These are phyloP conservation scores for Mucor sp. DNA, from an alignment of 371 early-diverging fungal species.

Conservation along the genomic window DNA sequence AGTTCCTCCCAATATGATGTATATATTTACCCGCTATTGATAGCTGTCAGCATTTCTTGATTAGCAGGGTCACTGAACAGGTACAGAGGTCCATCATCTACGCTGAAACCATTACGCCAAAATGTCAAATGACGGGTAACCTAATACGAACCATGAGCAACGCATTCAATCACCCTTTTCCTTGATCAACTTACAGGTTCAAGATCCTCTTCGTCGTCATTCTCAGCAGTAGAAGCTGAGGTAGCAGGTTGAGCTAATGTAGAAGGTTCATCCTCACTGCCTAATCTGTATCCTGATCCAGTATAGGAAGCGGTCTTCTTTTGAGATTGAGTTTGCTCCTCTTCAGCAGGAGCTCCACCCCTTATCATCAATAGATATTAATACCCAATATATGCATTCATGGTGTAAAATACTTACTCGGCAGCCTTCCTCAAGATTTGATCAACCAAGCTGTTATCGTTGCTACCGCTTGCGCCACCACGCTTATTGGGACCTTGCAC, in stretches of 20 bases:
- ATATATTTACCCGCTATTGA: slow-evolving; percentile 79
- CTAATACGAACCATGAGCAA: slow-evolving; percentile 33
- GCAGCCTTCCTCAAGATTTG: slow-evolving; percentile 83
- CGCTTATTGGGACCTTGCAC: slow-evolving; percentile 73
- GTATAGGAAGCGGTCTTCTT: slow-evolving; percentile 57
- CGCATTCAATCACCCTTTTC: neutral
- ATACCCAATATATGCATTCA: neutral
- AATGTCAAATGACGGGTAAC: slow-evolving; percentile 80
- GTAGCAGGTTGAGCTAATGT: slow-evolving; percentile 19
- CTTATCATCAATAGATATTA: neutral
- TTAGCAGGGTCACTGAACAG: slow-evolving; percentile 86
- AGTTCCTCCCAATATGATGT: neutral
- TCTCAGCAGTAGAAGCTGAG: slow-evolving; percentile 13
- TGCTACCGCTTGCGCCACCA: slow-evolving; percentile 27
- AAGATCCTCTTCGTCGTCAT: slow-evolving; percentile 20
- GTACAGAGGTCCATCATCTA: slow-evolving; percentile 91
- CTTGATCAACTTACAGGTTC: slow-evolving; percentile 37
- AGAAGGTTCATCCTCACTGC: slow-evolving; percentile 70
- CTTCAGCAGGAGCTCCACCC: slow-evolving; percentile 57
- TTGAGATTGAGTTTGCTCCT: slow-evolving; percentile 37
- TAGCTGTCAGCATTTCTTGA: slow-evolving; percentile 78
- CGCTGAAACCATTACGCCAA: slow-evolving; percentile 94
- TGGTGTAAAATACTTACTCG: slow-evolving; percentile 49
- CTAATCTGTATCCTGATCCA: slow-evolving; percentile 69
- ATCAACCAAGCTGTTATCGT: slow-evolving; percentile 62